Conservation (phyloP, 345 rosid genomes). For the Excoecaria cochinchinensis region DNA sequence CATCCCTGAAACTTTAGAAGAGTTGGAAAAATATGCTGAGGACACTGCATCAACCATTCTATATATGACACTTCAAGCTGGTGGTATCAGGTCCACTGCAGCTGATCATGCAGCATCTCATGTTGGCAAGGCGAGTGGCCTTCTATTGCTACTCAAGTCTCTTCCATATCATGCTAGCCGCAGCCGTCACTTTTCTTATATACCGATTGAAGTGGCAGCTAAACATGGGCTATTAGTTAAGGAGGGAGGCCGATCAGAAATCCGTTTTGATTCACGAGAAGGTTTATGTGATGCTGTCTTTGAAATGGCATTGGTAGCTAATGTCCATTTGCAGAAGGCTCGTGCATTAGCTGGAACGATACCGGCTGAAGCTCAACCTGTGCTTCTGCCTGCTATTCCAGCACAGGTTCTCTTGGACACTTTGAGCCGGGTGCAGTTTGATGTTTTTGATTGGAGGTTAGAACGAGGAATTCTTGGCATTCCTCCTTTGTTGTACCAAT, state of each 20-base stretch:
- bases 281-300: constrained; percentile 62
- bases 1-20: constrained; percentile 64
- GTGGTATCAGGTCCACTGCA: constrained; percentile 70
- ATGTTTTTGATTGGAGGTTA: constrained; percentile 79
- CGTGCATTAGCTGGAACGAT: constrained; percentile 63
- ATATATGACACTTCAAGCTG: constrained; percentile 82
- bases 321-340: constrained; percentile 75
- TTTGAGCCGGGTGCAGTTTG: constrained; percentile 60
- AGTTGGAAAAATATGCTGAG: constrained; percentile 83
- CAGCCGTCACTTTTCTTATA: constrained; percentile 64
- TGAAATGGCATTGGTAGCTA: constrained; percentile 88
- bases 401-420: constrained; percentile 72
- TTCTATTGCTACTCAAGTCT: constrained; percentile 71
- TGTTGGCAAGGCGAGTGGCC: constrained; percentile 90
- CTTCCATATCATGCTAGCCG: constrained; percentile 78
- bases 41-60: constrained; percentile 76
- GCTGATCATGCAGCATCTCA: constrained; percentile 94
- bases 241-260: constrained; percentile 58
- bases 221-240: constrained; percentile 68
- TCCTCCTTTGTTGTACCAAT: constrained; percentile 73
- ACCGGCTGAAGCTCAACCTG: constrained; percentile 69
- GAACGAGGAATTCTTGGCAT: constrained; percentile 71
- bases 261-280: constrained; percentile 61
- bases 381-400: constrained; percentile 74
- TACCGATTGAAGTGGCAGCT: constrained; percentile 64